Base-by-base conservation (phyloP, 1,284 basidiomycete species). In the Malassezia equina region DNA sequence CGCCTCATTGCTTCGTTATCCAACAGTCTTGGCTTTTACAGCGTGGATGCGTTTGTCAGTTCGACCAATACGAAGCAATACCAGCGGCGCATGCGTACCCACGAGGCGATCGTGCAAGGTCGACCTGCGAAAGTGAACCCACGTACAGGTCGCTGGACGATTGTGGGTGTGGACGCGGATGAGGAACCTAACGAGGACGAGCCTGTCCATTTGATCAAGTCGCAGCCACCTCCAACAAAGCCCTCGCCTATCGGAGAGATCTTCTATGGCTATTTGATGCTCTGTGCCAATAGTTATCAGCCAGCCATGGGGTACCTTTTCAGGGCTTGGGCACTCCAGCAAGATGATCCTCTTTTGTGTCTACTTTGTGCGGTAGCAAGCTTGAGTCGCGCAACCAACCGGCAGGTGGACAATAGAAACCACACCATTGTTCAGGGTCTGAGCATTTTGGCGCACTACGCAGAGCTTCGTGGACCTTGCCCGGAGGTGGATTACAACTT, bases 401-500 rank as follows among this genome's bases (percentile, higher is more conserved):
- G 93, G 9, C 90, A 95, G 72, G 84, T 86, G 6, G 93, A 96
- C 76, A 96, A 98, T 72, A 78, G 90, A 43, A 86, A 95, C 67
- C 88, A 93, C 71, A 56, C 68, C 28, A 36, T 65, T 15, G 39
- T 69, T 6, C 63, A 65, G 17, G 67, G 59, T 0, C 46, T 64
- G 17, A 46, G 57, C 8, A 53, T 67, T 21, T 44, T 69, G 9
- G 47, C 66, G 12, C 58, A 59, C 7, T 69, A 69, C 42, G 52
- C 52, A 3, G 27, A 47, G 15, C 34, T 59, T 17, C 51, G 58
- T 19, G 36, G 23, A 3, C 19, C 29, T 4, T 15, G 31, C 76
- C 42, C 59, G n/a, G 81, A 82, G 45, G 84, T 90, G 1, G 89
- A 95, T 62, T 96, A 84, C 76, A 96, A 96, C 72, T 86, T 88